Conservation (phyloP, 2,329 filamentous ascomycete genomes). For the Sporothrix mexicana region DNA sequence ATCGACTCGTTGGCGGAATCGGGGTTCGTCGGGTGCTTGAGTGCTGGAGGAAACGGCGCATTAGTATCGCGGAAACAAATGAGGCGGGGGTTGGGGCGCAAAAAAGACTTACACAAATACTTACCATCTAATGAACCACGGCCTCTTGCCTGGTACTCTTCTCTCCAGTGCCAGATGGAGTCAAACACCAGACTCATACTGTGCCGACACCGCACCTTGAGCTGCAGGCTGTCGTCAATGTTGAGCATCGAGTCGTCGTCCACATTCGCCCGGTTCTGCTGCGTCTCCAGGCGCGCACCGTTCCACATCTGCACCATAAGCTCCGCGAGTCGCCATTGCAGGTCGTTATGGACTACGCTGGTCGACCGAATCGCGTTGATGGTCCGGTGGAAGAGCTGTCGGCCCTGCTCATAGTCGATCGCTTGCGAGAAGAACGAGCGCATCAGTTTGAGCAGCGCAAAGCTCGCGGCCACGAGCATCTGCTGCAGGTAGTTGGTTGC, state of each 20-base stretch:
- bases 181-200: slow-evolving; percentile 87
- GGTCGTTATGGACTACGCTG: slow-evolving; percentile 77
- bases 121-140: slow-evolving; percentile 74
- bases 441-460: slow-evolving; percentile 78
- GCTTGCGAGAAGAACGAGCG: slow-evolving; percentile 75
- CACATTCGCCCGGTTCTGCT: slow-evolving; percentile 52
- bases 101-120: slow-evolving; percentile 41
- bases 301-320: slow-evolving; percentile 91
- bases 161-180: slow-evolving; percentile 84
- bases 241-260: slow-evolving; percentile 57
- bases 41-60: slow-evolving; percentile 55
- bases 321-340: slow-evolving; percentile 79
- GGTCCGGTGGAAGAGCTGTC: slow-evolving; percentile 72
- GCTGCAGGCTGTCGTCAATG: slow-evolving; percentile 73
- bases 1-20: slow-evolving; percentile 78
- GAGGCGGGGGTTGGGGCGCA: neutral
- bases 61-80: neutral
- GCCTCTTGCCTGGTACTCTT: slow-evolving; percentile 75
- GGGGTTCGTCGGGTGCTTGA: slow-evolving; percentile 85
- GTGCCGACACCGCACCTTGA: slow-evolving; percentile 82
- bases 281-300: slow-evolving; percentile 61
- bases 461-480: slow-evolving; percentile 82
- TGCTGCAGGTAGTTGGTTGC: slow-evolving; percentile 80
- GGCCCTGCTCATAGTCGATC: slow-evolving; percentile 71
- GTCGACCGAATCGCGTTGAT: slow-evolving; percentile 73